Percentiles rank a stretch among this genome's conserved stretches.
Conservation (phyloP, 495 filamentous ascomycete species). For the Aspergillus coremiiformis region DNA sequence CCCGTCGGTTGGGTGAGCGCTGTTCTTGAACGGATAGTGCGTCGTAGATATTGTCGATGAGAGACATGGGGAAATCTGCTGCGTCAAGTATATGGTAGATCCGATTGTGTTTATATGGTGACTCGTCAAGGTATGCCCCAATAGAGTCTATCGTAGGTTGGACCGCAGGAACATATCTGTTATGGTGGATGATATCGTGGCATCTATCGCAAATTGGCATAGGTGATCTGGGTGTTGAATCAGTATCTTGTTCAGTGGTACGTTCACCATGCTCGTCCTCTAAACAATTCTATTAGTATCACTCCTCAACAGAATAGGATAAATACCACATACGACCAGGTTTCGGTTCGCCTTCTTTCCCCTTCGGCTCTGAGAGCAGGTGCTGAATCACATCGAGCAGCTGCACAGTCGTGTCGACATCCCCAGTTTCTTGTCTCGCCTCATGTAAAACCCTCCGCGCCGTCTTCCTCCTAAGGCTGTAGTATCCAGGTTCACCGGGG, state of each 20-base stretch:
- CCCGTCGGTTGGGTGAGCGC: conserved; percentile 68
- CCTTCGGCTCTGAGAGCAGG: not conserved
- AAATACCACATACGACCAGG: conserved; percentile 17
- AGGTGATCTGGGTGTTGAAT: conserved; percentile 17
- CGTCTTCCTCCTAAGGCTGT: conserved; percentile 48
- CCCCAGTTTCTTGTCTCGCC: conserved; percentile 36
- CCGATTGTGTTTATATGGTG: conserved; percentile 80
- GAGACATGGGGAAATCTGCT: conserved; percentile 90
- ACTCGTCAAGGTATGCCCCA: conserved; percentile 71
- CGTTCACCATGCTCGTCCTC: conserved; percentile 31
- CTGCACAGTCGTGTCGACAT: too few relatives aligned
- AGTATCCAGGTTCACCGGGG: conserved; percentile 71
- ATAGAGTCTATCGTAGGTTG: conserved; percentile 76
- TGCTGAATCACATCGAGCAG: too few relatives aligned
- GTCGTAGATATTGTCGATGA: conserved; percentile 58
- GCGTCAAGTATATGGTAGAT: conserved; percentile 98
- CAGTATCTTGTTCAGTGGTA: conserved; percentile 13
- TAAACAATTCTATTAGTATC: conserved; percentile 6
- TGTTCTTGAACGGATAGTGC: conserved; percentile 56
- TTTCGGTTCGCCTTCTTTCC: conserved; percentile 7
- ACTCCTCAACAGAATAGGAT: not conserved
- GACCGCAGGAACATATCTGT: conserved; percentile 55
- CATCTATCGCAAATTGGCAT: conserved; percentile 73
- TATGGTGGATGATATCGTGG: conserved; percentile 70
- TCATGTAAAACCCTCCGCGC: conserved; percentile 29